phyloP scores from a whole-genome alignment of 192 early-diverging fungal species.

The Podila clonocystis region DNA sequence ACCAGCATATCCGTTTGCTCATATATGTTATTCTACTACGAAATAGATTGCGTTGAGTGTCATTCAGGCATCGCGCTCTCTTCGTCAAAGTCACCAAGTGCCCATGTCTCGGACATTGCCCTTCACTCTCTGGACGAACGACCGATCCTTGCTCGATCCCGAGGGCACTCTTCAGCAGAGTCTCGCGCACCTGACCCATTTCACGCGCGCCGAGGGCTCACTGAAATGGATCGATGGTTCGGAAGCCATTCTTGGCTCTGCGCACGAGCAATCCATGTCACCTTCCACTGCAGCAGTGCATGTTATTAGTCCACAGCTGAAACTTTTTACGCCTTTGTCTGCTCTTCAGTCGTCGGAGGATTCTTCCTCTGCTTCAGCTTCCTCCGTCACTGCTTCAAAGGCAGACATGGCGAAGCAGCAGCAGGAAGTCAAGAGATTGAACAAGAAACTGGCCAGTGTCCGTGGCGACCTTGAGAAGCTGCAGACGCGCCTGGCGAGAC shows the following conservation, averaged over 20 bases:
- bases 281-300: constrained; percentile 7
- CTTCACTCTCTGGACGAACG: constrained; percentile 55
- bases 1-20: too few relatives aligned
- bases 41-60: constrained; percentile 52
- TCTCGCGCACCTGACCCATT: constrained; percentile 18
- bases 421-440: constrained; percentile 31
- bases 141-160: constrained; percentile 26
- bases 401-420: constrained; percentile 10
- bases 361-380: neutral
- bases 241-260: neutral
- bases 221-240: constrained; percentile 21
- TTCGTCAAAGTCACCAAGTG: constrained; percentile 63
- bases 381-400: neutral
- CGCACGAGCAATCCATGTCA: constrained; percentile 7
- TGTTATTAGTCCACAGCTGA: constrained; percentile 28
- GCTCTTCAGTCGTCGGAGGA: constrained; percentile 7
- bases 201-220: constrained; percentile 24
- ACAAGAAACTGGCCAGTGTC: constrained; percentile 22
- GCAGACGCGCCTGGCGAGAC: constrained; percentile 2
- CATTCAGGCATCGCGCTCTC: constrained; percentile 61
- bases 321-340: constrained; percentile 30
- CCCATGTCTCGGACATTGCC: constrained; percentile 54
- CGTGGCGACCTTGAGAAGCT: constrained; percentile 21
- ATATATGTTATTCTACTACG: neutral
- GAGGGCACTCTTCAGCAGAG: constrained; percentile 36